Evolutionary conservation across 495 filamentous ascomycete species (phyloP).

Genomic region (Staphylotrichum longicolle): DNA sequence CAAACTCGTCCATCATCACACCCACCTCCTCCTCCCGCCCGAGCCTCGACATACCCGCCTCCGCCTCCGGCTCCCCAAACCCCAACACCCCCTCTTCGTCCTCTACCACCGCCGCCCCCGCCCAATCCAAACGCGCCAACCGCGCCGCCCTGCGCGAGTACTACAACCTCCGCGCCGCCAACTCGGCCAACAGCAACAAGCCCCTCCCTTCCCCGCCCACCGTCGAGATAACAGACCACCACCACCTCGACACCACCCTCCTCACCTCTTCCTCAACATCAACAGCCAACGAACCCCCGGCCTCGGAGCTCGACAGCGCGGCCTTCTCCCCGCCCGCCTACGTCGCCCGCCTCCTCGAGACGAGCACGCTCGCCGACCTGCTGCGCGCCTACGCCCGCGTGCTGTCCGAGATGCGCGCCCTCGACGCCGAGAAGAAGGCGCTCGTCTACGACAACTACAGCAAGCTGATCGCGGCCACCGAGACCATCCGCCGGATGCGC

Average conservation of each 20-base stretch:
- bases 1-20: slow-evolving; percentile 42
- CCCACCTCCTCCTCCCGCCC: slow-evolving; percentile 72
- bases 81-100: slow-evolving; percentile 37
- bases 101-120: slow-evolving; percentile 46
- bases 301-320: too few species aligned
- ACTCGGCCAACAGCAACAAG: slow-evolving; percentile 15
- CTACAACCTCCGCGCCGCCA: slow-evolving; percentile 63
- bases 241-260: slow-evolving; percentile 20
- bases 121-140: slow-evolving; percentile 42
- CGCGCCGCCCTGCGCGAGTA: slow-evolving; percentile 89
- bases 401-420: slow-evolving; percentile 73
- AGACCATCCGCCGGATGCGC: slow-evolving; percentile 79
- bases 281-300: slow-evolving; percentile 13
- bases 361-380: slow-evolving; percentile 62
- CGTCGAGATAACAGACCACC: slow-evolving; percentile 41
- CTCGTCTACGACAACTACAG: slow-evolving; percentile 98
- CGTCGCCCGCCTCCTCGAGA: slow-evolving; percentile 61
- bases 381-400: slow-evolving; percentile 62
- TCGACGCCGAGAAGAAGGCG: slow-evolving; percentile 94
- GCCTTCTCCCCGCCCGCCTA: slow-evolving; percentile 59
- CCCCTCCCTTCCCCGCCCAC: slow-evolving; percentile 32
- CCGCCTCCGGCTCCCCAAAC: slow-evolving; percentile 51
- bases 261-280: slow-evolving; percentile 19
- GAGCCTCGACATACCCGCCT: slow-evolving; percentile 64
- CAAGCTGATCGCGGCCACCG: slow-evolving; percentile 90